Percentiles rank a stretch among this genome's conserved stretches.
phyloP scores from a whole-genome alignment of 108 stramenopile species.

The Skeletonema tropicum region DNA sequence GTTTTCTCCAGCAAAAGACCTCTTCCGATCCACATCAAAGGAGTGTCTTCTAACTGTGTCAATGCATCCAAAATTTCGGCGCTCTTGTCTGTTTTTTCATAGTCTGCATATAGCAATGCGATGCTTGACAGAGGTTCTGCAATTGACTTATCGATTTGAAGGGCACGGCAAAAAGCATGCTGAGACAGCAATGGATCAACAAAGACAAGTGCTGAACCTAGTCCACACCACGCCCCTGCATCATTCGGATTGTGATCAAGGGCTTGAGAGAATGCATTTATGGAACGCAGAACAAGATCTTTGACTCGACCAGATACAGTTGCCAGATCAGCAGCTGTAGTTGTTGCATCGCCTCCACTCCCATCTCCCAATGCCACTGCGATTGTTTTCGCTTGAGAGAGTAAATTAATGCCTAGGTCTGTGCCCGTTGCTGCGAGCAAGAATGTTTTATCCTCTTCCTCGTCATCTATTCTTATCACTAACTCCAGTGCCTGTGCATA shows the following conservation, averaged over 20 bases:
- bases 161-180: conserved; percentile 68
- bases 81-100: conserved; percentile 39
- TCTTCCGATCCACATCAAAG: conserved; percentile 84
- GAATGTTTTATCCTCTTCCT: conserved; percentile 33
- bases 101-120: conserved; percentile 62
- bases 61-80: conserved; percentile 56
- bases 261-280: conserved; percentile 37
- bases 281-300: conserved; percentile 30
- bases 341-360: conserved; percentile 27
- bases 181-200: conserved; percentile 67
- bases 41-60: conserved; percentile 75
- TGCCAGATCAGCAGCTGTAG: conserved; percentile 24
- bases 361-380: conserved; percentile 29
- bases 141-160: conserved; percentile 60
- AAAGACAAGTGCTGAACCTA: conserved; percentile 58
- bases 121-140: conserved; percentile 73
- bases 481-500: conserved; percentile 44
- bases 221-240: conserved; percentile 73
- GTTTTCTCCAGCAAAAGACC: conserved; percentile 64
- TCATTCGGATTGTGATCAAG: conserved; percentile 46
- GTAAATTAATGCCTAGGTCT: conserved; percentile 65
- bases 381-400: conserved; percentile 64
- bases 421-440: conserved; percentile 47
- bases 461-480: conserved; percentile 8
- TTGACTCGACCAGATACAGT: conserved; percentile 29